phyloP scores from a whole-genome alignment of 768 basidiomycete genomes.

The Boletus patriciae region DNA sequence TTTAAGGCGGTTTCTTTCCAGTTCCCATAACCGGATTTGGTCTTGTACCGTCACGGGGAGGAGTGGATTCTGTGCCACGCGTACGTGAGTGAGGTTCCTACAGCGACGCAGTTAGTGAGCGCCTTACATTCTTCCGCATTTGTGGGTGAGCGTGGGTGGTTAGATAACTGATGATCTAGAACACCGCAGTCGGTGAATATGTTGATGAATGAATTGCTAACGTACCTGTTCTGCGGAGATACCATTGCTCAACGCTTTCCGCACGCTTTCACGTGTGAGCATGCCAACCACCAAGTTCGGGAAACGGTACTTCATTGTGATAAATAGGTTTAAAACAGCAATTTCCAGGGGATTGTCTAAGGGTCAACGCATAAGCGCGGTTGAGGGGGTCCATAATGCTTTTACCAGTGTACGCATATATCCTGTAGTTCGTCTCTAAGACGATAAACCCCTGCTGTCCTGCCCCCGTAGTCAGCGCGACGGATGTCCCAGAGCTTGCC shows the following conservation, averaged over 20 bases:
- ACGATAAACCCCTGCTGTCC: slow-evolving; percentile 89
- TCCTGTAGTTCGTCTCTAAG: slow-evolving; percentile 95
- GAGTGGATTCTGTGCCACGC: slow-evolving; percentile 68
- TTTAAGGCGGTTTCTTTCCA: slow-evolving; percentile 89
- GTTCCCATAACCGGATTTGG: slow-evolving; percentile 96
- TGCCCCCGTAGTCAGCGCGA: slow-evolving; percentile 46
- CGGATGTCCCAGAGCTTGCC: slow-evolving; percentile 15
- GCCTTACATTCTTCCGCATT: slow-evolving; percentile 87
- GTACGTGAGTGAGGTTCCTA: slow-evolving; percentile 14
- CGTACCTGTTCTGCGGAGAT: slow-evolving; percentile 94
- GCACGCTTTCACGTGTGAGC: slow-evolving; percentile 93
- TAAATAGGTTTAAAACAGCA: slow-evolving; percentile 92
- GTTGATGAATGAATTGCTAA: slow-evolving; percentile 17
- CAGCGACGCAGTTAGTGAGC: slow-evolving; percentile 9
- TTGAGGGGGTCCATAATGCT: slow-evolving; percentile 11
- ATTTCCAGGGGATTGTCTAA: slow-evolving; percentile 94
- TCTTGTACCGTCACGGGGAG: slow-evolving; percentile 97
- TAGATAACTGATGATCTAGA: slow-evolving; percentile 92
- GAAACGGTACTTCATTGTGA: slow-evolving; percentile 90
- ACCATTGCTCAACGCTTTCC: slow-evolving; percentile 89
- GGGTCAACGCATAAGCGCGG: slow-evolving; percentile 19
- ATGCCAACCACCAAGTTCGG: slow-evolving; percentile 96
- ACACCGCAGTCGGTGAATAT: slow-evolving; percentile 16
- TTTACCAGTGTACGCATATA: slow-evolving; percentile 95
- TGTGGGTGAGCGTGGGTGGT: slow-evolving; percentile 95